Conservation (phyloP, 2,329 filamentous ascomycete genomes). For the Sporothrix variecibatus region DNA sequence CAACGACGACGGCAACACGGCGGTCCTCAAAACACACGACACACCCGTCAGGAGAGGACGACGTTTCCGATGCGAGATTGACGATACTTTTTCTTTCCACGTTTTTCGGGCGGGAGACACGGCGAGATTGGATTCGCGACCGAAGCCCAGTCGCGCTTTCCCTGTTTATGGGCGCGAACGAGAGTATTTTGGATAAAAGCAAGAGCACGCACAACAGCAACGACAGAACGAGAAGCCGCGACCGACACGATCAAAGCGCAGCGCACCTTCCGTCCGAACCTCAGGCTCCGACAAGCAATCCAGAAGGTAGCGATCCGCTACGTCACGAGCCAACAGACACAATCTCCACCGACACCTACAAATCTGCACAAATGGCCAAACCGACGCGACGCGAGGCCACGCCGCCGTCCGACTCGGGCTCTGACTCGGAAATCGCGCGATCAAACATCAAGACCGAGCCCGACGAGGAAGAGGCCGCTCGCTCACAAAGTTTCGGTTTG, state of each 20-base stretch:
- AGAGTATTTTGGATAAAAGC: not conserved
- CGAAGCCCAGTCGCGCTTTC: slow-evolving; percentile 1
- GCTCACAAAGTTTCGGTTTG: not conserved
- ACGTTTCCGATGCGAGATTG: not conserved
- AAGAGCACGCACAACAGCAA: not conserved
- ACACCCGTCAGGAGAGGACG: not conserved
- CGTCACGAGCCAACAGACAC: not conserved
- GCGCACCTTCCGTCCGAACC: not conserved
- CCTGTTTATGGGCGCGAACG: not conserved
- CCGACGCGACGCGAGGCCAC: not conserved
- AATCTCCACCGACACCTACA: not conserved
- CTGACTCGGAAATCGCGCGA: not conserved
- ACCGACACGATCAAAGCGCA: not conserved
- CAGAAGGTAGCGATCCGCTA: not conserved
- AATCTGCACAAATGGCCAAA: not conserved
- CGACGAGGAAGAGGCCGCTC: not conserved
- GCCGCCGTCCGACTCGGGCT: slow-evolving; percentile 1
- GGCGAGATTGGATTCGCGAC: not conserved
- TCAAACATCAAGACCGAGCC: slow-evolving; percentile 7
- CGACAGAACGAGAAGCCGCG: slow-evolving; percentile 3
- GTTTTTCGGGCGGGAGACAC: too few relatives aligned
- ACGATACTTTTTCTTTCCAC: not conserved
- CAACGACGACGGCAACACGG: not conserved
- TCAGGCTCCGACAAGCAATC: not conserved
- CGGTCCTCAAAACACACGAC: not conserved